Evolutionary conservation across 2,329 filamentous ascomycete species (phyloP), one percentile per base, ranked within the genome.

Genomic region (Cercospora sp.): DNA sequence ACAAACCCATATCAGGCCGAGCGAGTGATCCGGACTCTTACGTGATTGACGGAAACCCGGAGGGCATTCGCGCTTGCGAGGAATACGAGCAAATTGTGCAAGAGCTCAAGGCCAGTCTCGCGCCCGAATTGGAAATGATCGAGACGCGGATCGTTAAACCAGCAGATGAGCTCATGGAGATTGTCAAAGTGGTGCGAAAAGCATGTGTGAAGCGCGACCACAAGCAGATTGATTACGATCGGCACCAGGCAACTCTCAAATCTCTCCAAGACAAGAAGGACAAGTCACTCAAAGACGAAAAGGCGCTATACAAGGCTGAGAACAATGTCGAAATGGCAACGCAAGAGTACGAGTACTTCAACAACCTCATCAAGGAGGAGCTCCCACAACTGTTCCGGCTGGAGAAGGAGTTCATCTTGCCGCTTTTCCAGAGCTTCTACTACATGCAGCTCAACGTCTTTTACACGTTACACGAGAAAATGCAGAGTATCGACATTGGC

Each of bases 371-470:
- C 69, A 99, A 99, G 83, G 92, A 96, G 18, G 95, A 99, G 82
- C 84, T 99, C 71, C 95, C 95, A 30, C 93, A 93, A 80, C 87
- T 99, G 10, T 99, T 99, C 80, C 80, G 84, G 7, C 88, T 99
- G 18, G 95, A 99, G 80, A 88, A 90, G 71, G 91, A 98, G 80
- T 98, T 99, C 79, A 99, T 99, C 80, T 90, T 92, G 73, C 95
- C 95, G 2, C 88, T 99, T 7, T 99, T 99, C 85, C 95, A 98
- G 80, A 97, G 92, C 9, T 99, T 99, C 83, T 99, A 99, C 83
- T 99, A 98, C 84, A 99, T 99, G 95, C 95, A 99, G 81, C 88
- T 99, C 72, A 99, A 99, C 80, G 92, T 99, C 72, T 99, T 98
- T 80, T 99, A 99, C 82, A 99, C 95, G 0, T 85, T 99, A 64